These are phyloP conservation scores for Suzukiozyma palmioleophila DNA, from an alignment of 1,139 yeast species.

Conservation along the genomic window DNA sequence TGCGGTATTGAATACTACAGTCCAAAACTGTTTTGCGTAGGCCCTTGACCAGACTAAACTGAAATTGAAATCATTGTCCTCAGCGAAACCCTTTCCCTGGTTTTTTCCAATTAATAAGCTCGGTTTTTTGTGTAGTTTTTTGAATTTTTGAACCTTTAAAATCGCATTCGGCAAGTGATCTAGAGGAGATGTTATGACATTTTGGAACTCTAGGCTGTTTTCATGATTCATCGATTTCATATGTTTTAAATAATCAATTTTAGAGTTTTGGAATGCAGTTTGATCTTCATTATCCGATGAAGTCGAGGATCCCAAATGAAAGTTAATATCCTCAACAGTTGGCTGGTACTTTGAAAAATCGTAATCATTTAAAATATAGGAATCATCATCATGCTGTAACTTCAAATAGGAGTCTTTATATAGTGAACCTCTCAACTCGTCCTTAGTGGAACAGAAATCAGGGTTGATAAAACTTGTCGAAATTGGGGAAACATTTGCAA, in stretches of 20 bases:
- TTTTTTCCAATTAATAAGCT: constrained; percentile 12
- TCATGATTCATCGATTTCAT: constrained; percentile 3
- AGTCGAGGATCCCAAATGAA: constrained; percentile 1
- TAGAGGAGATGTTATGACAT: background rate
- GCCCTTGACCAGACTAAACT: constrained; percentile 27
- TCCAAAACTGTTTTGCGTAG: constrained; percentile 24
- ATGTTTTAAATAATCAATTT: constrained; percentile 2
- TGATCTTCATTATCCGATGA: constrained; percentile 3
- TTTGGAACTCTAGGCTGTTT: background rate
- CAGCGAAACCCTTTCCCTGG: constrained; percentile 13
- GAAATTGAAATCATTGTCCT: constrained; percentile 13
- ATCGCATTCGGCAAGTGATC: constrained; percentile 13
- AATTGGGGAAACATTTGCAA: constrained; percentile 13
- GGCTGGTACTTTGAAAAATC: constrained; percentile 1
- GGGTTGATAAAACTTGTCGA: constrained; percentile 7
- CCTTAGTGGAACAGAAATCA: constrained; percentile 14
- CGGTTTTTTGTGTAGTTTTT: constrained; percentile 9
- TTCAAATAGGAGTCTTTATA: constrained; percentile 15
- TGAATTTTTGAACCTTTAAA: constrained; percentile 7
- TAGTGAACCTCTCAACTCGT: constrained; percentile 16
- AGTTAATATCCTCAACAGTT: constrained; percentile 1
- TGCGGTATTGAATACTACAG: constrained; percentile 24
- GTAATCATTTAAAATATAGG: background rate
- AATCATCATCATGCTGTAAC: background rate
- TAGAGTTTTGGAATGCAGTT: constrained; percentile 3